Evolutionary conservation across 2,329 filamentous ascomycete genomes (phyloP), one percentile per base, ranked within the genome.

Genomic region (Diaporthe sp.): DNA sequence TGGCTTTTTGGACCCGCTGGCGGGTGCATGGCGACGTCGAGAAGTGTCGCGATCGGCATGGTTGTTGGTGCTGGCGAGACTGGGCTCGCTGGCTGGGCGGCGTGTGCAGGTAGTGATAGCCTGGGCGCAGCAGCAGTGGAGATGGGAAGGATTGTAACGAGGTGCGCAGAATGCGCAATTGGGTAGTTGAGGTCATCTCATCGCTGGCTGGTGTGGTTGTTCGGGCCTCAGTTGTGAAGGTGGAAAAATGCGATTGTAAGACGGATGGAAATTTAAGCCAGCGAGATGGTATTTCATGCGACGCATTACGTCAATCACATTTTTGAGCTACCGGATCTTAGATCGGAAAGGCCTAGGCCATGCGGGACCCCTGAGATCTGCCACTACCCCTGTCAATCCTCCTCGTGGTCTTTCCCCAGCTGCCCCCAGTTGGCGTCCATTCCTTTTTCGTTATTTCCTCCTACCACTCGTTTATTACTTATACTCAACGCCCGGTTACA

Each of bases 101-200:
- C 19, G 51, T 25, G 53, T 53, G 25, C 25, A 44, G 49, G 68
- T 15, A 31, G n/a, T 42, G 34, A 4, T 70, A 42, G n/a, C n/a
- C 13, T 12, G 28, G 60, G 3, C 15, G 61, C 17, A 46, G n/a
- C 19, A 25, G 42, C 15, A 37, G 39, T 28, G n/a, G 19, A 28
- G 37, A 42, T 46, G 70, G 62, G 28, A 53, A 34, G 39, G 58
- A 4, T 44, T 17, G 34, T 12, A 70, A 13, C 22, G 76, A 55
- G 53, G 76, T 72, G 76, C 78, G 79, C 73, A 77, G 39, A 10
- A 74, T 70, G 77, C 77, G 79, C 77, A 77, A n/a, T 58, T 72
- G 78, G 28, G 58, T 75, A 39, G 75, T 73, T 37, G 75, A 55
- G 49, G 62, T 79, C 79, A 80, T 80, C 62, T 75, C 78, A 79